Evolutionary conservation across 2,329 filamentous ascomycete species (phyloP), one percentile per base, ranked within the genome.

Genomic region (Fusarium sp.): DNA sequence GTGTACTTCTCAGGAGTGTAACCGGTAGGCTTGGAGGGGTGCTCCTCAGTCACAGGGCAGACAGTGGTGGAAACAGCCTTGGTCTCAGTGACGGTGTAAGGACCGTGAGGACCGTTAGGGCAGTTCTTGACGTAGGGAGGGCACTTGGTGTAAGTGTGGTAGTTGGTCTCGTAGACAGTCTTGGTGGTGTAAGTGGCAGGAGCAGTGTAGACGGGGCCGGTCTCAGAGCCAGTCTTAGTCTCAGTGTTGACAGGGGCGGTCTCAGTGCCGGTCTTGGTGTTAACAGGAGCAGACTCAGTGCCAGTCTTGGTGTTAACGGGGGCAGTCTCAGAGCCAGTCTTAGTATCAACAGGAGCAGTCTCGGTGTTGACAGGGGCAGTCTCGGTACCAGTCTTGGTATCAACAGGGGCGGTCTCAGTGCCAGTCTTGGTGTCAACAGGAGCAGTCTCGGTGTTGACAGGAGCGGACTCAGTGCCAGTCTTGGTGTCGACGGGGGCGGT

Each of bases 41-140:
- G 22, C 47, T 55, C 51, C 67, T 72, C 67, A 19, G 75, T 77
- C 51, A 83, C 77, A 13, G 82, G 82, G 78, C 81, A 83, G 56
- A 83, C 74, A 7, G 82, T 84, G 43, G 81, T 83, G 38, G 78
- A 81, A 47, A 77, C 54, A 22, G 77, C 70, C 28, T 75, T 64
- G n/a, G 78, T 78, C 67, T 76, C 69, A 9, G 75, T 79, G 51
- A 74, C 73, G 56, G 74, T 72, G 68, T 68, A 68, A 58, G 67
- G 69, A 31, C 69, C 62, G 43, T 69, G 24, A 33, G 67, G 61
- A 21, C 67, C 64, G 47, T 60, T 65, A 33, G 77, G 78, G 71
- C 78, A 79, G 57, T 74, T 57, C 15, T 73, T 74, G 54, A 78
- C 75, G 24, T 71, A 69, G 3, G 76, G 66, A 19, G 76, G 72